Percentiles rank a stretch among this genome's conserved stretches.
Conservation (phyloP, 1,139 yeast species). For the Yamadazyma buinensis region DNA sequence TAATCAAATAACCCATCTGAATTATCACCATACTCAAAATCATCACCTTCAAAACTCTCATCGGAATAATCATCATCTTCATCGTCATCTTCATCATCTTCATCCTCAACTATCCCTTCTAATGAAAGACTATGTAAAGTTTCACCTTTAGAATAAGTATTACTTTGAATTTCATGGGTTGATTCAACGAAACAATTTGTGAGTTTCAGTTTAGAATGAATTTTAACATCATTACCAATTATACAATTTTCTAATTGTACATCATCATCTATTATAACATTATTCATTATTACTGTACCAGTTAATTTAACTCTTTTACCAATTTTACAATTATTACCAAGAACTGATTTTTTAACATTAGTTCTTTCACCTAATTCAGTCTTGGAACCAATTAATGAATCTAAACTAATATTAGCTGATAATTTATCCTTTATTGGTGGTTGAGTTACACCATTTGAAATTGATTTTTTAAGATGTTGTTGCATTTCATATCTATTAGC, state of each 20-base stretch:
- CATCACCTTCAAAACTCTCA: constrained; percentile 24
- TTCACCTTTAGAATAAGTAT: constrained; percentile 77
- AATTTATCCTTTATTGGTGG: constrained; percentile 48
- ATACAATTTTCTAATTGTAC: constrained; percentile 86
- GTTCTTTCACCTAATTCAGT: constrained; percentile 71
- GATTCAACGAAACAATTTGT: constrained; percentile 86
- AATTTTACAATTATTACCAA: constrained; percentile 71
- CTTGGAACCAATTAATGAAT: constrained; percentile 66
- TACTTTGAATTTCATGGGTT: constrained; percentile 58
- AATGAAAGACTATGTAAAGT: constrained; percentile 64
- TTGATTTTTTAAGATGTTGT: constrained; percentile 28
- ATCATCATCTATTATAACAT: constrained; percentile 75
- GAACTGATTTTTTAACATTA: constrained; percentile 74
- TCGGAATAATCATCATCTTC: constrained; percentile 20
- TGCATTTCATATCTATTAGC: constrained; percentile 82
- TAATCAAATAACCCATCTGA: constrained; percentile 44
- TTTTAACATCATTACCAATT: constrained; percentile 63
- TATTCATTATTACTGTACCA: constrained; percentile 76
- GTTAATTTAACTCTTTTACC: constrained; percentile 87
- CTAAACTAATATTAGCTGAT: constrained; percentile 84
- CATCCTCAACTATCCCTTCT: constrained; percentile 39
- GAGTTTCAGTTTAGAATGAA: constrained; percentile 59
- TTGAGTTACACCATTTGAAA: constrained; percentile 16
- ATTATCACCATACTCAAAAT: constrained; percentile 48
- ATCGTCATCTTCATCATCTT: constrained; percentile 25